Conservation (phyloP, 2,329 filamentous ascomycete species). For the Septoria linicola region DNA sequence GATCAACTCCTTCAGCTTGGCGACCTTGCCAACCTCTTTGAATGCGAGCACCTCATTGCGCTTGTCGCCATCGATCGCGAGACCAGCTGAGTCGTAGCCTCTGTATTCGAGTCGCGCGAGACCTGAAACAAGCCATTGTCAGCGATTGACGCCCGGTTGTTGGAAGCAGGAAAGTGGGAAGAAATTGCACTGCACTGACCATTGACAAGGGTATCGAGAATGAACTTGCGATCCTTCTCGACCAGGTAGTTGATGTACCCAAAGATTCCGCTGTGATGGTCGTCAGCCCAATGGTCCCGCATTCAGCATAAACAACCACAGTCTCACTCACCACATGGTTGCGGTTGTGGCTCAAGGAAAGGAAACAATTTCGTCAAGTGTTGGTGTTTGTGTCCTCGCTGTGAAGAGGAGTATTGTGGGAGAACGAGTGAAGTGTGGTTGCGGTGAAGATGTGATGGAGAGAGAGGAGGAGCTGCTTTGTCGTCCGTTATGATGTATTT, state of each 20-base stretch:
- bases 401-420: neutral
- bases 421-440: neutral
- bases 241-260: conserved; percentile 99
- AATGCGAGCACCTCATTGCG: conserved; percentile 96
- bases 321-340: conserved; percentile 13
- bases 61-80: conserved; percentile 96
- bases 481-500: too few relatives aligned
- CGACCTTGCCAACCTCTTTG: conserved; percentile 99
- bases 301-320: neutral
- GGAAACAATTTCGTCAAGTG: conserved; percentile 7
- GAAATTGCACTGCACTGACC: conserved; percentile 60
- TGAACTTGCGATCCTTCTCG: conserved; percentile 96
- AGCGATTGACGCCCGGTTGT: conserved; percentile 13
- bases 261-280: conserved; percentile 67
- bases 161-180: conserved; percentile 15
- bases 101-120: conserved; percentile 96
- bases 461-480: neutral
- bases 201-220: conserved; percentile 94
- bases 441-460: neutral
- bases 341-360: conserved; percentile 11
- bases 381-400: neutral
- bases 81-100: conserved; percentile 95
- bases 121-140: conserved; percentile 55
- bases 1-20: conserved; percentile 91
- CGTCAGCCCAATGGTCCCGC: neutral